Base-by-base conservation (phyloP, 2,329 filamentous ascomycete genomes). In the Alternaria consortialis region DNA sequence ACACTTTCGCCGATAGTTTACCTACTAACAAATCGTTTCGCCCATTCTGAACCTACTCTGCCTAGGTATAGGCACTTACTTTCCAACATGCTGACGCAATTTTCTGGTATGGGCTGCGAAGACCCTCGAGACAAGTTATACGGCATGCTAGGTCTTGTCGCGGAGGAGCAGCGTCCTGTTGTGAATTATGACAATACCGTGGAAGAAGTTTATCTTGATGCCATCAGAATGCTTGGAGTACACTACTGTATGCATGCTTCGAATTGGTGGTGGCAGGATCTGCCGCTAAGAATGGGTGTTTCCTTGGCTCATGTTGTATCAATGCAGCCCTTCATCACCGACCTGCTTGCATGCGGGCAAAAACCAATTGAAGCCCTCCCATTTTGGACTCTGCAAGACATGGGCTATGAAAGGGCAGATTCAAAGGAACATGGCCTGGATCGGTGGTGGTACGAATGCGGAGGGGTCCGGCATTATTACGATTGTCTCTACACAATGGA, bases 41-140 rank as follows among this genome's bases (percentile, higher is more conserved):
- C 46, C 5, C 46, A 34, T 20, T 32, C 12, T 5, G 31, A 36
- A 7, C 12, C 1, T 17, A 15, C 25, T 48, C n/a, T 17, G 4
- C 31, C 31, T 48, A 17, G 46, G 46, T 25, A 27, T 4, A 32
- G 12, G 39, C 32, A 32, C 20, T 2, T 37, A 11, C 36, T 56
- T 23, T 17, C 11, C 25, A 36, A 23, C 12, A 36, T 37, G 25
- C 48, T 54, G 20, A 8, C 11, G 4, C 7, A 17, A 1, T 58
- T 53, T 2, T 44, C 34, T 3, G 9, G 29, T 4, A 20, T 43
- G n/a, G n/a, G 12, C 32, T 62, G 59, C 47, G 17, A 58, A 43
- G 48, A 62, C 32, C 48, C 55, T 13, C 31, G 43, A 36, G 55
- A 62, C 13, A 58, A 54, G 12, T 50, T 62, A 25, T 58, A 54